These are phyloP conservation scores for Gossypium longicalyx DNA, from an alignment of 345 rosid genomes.

Conservation along the genomic window DNA sequence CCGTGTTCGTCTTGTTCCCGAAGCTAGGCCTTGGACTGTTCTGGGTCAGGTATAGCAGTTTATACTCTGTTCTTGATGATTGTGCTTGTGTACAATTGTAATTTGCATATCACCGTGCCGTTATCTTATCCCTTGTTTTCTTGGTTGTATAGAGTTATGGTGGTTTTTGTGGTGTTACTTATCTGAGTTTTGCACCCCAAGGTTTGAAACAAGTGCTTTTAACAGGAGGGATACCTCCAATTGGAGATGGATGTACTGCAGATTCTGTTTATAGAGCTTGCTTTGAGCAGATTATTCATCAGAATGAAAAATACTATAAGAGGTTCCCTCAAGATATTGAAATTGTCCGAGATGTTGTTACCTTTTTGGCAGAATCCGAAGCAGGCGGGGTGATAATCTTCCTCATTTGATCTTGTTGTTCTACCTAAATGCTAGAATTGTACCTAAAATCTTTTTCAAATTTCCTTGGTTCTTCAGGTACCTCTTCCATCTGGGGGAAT, in stretches of 20 bases:
- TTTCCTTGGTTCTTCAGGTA: conserved; percentile 41
- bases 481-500: conserved; percentile 86
- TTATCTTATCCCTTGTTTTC: not conserved
- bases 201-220: conserved; percentile 86
- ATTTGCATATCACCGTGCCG: not conserved
- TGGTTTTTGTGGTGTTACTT: conserved; percentile 89
- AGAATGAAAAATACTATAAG: conserved; percentile 83
- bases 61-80: not conserved
- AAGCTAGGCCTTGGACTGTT: conserved; percentile 74
- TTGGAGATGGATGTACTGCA: conserved; percentile 66
- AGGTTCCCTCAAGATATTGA: conserved; percentile 82
- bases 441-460: not conserved
- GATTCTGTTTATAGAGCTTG: conserved; percentile 61
- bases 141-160: conserved; percentile 66
- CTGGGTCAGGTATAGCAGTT: conserved; percentile 69
- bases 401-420: conserved; percentile 2
- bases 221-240: conserved; percentile 92
- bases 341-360: conserved; percentile 58
- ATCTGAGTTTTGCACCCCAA: conserved; percentile 81
- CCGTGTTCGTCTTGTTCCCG: conserved; percentile 70
- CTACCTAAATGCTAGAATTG: not conserved
- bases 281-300: conserved; percentile 49
- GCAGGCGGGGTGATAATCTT: conserved; percentile 69
- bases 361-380: conserved; percentile 66
- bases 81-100: conserved; percentile 7